Percentiles rank a stretch among this genome's conserved stretches.
Evolutionary conservation across 345 rosid species (phyloP).

Genomic region (Hevea brasiliensis): DNA sequence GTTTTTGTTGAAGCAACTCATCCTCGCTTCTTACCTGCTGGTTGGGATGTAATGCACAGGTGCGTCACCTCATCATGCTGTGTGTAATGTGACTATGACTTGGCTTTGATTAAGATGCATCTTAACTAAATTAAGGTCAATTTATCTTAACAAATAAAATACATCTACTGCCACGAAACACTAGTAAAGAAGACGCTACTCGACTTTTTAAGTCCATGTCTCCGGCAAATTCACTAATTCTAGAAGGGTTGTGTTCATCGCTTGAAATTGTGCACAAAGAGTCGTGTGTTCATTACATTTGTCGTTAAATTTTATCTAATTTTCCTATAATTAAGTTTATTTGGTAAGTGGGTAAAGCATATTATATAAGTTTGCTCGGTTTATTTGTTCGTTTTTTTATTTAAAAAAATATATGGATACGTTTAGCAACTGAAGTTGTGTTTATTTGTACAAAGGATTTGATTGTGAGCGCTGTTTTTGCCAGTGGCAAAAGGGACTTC

Average conservation of each 20-base stretch:
- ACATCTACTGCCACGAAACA: neutral
- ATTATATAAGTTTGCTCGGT: too few relatives aligned
- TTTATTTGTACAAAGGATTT: conserved; percentile 45
- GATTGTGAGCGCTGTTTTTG: conserved; percentile 49
- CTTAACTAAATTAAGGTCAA: neutral
- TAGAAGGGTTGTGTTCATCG: too few relatives aligned
- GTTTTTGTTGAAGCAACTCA: conserved; percentile 75
- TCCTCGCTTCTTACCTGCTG: conserved; percentile 84
- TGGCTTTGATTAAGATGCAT: neutral
- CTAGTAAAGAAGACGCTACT: too few relatives aligned
- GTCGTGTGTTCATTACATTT: too few relatives aligned
- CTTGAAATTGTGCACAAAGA: too few relatives aligned
- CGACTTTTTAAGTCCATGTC: too few relatives aligned
- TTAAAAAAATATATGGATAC: neutral
- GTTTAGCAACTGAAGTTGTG: conserved; percentile 24
- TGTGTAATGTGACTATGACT: neutral
- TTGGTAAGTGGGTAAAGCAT: neutral
- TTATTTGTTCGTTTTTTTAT: neutral
- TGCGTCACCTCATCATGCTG: conserved; percentile 19
- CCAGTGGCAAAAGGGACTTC: conserved; percentile 88
- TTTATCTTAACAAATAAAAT: neutral
- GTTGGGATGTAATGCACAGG: conserved; percentile 93
- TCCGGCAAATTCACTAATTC: too few relatives aligned
- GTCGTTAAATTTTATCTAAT: too few relatives aligned
- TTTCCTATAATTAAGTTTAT: neutral